A percentile compares a stretch with the other conserved stretches of the same genome.
Conservation (phyloP, 2,329 filamentous ascomycete genomes). For the Seiridium cupressi region DNA sequence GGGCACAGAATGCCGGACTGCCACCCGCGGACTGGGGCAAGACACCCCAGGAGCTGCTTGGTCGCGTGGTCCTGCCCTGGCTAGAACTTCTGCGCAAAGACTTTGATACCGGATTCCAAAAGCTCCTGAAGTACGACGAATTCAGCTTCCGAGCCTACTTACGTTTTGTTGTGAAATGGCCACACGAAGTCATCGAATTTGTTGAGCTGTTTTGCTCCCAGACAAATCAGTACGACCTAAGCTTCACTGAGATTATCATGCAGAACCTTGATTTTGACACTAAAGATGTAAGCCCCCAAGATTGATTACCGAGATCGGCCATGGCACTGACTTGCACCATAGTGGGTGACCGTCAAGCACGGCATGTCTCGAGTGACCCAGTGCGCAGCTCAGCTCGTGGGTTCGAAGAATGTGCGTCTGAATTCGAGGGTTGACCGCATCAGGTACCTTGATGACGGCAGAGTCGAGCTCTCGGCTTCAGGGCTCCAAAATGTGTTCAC, state of each 20-base stretch:
- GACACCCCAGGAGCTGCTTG: constrained; percentile 8
- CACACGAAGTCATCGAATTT: constrained; percentile 14
- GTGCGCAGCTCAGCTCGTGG: background rate
- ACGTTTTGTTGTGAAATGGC: constrained; percentile 4
- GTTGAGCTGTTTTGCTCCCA: constrained; percentile 11
- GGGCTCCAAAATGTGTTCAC: too few species aligned
- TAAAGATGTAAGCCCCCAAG: background rate
- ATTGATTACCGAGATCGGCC: too few species aligned
- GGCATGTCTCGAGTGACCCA: constrained; percentile 9
- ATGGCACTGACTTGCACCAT: too few species aligned
- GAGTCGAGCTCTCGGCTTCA: background rate
- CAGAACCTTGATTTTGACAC: constrained; percentile 13
- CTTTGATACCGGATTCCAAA: constrained; percentile 10
- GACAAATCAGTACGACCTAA: constrained; percentile 14
- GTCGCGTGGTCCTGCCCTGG: constrained; percentile 6
- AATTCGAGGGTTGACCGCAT: background rate
- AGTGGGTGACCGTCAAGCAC: constrained; percentile 6
- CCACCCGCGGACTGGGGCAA: constrained; percentile 8
- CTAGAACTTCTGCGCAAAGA: constrained; percentile 8
- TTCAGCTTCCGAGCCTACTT: constrained; percentile 10
- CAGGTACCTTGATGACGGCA: background rate
- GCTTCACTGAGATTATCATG: constrained; percentile 13
- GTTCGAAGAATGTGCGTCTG: background rate
- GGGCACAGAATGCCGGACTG: background rate
- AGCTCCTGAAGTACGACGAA: constrained; percentile 13